phyloP scores from a whole-genome alignment of 2,329 filamentous ascomycete genomes.

The Sclerotinia minor region DNA sequence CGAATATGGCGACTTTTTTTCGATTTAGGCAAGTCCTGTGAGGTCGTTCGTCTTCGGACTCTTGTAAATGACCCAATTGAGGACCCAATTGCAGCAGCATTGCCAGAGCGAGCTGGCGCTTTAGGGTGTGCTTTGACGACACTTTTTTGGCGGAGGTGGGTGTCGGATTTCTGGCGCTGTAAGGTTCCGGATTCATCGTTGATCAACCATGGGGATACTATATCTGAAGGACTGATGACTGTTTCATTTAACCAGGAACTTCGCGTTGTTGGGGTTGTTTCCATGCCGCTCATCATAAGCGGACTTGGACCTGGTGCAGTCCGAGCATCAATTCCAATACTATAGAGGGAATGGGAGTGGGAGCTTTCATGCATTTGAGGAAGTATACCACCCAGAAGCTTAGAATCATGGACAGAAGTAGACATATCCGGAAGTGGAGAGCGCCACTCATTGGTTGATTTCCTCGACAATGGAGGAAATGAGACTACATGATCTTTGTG shows the following conservation, averaged over 20 bases:
- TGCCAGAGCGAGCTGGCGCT: conserved; percentile 28
- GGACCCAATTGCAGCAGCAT: conserved; percentile 28
- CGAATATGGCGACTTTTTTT: conserved; percentile 29
- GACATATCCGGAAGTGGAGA: conserved; percentile 36
- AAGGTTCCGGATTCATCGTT: not conserved
- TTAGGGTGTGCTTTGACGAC: conserved; percentile 30
- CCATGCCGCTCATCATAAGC: conserved; percentile 1
- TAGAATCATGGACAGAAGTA: conserved; percentile 9
- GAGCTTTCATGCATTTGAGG: not conserved
- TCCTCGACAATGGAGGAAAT: conserved; percentile 37
- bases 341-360: conserved; percentile 31
- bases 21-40: conserved; percentile 26
- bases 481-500: conserved; percentile 32
- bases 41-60: conserved; percentile 28
- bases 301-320: conserved; percentile 10
- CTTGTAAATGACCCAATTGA: conserved; percentile 30
- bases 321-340: conserved; percentile 33
- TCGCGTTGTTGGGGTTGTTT: conserved; percentile 2
- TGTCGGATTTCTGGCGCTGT: conserved; percentile 17
- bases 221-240: conserved; percentile 19
- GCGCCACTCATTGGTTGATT: conserved; percentile 36
- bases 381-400: not conserved
- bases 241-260: not conserved
- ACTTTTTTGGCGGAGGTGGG: conserved; percentile 21
- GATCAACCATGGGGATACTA: conserved; percentile 13